Evolutionary conservation across 1,284 basidiomycete species (phyloP).

Genomic region (Volvariella volvacea): DNA sequence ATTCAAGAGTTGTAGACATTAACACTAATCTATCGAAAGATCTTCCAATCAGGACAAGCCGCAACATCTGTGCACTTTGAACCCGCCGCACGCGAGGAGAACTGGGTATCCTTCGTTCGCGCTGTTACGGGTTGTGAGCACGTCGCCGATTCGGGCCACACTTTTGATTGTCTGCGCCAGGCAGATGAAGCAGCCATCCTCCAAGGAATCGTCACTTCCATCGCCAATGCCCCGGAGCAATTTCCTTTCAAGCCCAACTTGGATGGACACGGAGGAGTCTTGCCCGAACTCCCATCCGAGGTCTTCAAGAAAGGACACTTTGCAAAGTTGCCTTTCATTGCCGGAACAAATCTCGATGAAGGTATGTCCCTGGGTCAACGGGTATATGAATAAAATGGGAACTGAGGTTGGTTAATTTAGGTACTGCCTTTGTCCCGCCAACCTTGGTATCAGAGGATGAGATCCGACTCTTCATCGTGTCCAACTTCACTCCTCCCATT

Average conservation of each 20-base stretch:
- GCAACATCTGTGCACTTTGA: constrained; percentile 23
- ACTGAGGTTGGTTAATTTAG: constrained; percentile 16
- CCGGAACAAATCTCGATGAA: constrained; percentile 43
- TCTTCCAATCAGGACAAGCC: constrained; percentile 37
- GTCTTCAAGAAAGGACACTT: constrained; percentile 28
- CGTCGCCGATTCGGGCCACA: constrained; percentile 21
- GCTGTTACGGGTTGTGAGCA: constrained; percentile 29
- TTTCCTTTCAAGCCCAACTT: constrained; percentile 34
- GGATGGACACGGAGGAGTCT: constrained; percentile 35
- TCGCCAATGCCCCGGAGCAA: constrained; percentile 17
- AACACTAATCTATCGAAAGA: constrained; percentile 19
- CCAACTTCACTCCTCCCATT: constrained; percentile 26
- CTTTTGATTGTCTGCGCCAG: constrained; percentile 32
- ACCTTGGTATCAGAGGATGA: constrained; percentile 21
- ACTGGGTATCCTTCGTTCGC: constrained; percentile 35
- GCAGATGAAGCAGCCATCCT: constrained; percentile 31
- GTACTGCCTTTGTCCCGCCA: constrained; percentile 29
- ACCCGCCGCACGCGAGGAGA: constrained; percentile 23
- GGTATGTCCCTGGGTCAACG: constrained; percentile 19
- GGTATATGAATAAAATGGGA: not conserved
- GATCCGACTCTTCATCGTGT: constrained; percentile 19
- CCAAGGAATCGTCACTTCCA: constrained; percentile 19
- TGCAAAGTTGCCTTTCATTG: constrained; percentile 37
- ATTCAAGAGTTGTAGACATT: not conserved
- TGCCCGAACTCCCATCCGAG: constrained; percentile 33